These are phyloP conservation scores for Nitzschia inconspicua DNA, from an alignment of 108 stramenopile species.

Conservation along the genomic window DNA sequence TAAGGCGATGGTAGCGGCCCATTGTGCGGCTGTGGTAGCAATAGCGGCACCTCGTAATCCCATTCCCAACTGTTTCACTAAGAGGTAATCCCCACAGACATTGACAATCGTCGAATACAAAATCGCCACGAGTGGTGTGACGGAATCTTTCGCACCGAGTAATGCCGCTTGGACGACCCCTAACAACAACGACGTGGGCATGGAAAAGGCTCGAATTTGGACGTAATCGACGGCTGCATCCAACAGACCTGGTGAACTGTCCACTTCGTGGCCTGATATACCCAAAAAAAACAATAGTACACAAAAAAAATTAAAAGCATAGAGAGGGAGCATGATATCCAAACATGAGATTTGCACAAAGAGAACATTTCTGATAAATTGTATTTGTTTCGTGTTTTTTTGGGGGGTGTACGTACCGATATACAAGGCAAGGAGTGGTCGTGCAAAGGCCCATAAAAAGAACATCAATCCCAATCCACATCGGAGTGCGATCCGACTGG, in stretches of 20 bases:
- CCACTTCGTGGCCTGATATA: constrained; percentile 53
- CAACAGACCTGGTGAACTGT: constrained; percentile 57
- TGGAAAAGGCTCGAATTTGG: constrained; percentile 75
- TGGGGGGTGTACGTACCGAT: constrained; percentile 68
- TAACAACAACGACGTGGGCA: constrained; percentile 78
- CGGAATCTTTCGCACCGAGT: constrained; percentile 80
- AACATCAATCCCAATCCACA: constrained; percentile 74
- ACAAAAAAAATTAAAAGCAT: neutral
- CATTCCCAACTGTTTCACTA: constrained; percentile 63
- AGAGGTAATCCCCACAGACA: constrained; percentile 64
- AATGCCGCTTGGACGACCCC: constrained; percentile 79
- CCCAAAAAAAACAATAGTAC: neutral
- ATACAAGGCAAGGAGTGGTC: constrained; percentile 71
- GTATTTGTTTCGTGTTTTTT: no score
- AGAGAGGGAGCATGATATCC: no score
- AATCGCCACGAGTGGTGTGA: constrained; percentile 78
- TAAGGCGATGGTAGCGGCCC: constrained; percentile 67
- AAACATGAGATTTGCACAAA: no score
- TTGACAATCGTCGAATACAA: constrained; percentile 71
- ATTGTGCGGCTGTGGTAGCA: constrained; percentile 71
- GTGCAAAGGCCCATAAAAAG: constrained; percentile 50
- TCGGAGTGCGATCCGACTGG: constrained; percentile 53
- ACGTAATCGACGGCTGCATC: constrained; percentile 79
- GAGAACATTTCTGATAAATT: no score
- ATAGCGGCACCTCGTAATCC: constrained; percentile 81